A percentile compares a stretch with the other conserved stretches of the same genome.
These are phyloP conservation scores for Allium cepa DNA, from an alignment of 106 monocot species.

Conservation along the genomic window DNA sequence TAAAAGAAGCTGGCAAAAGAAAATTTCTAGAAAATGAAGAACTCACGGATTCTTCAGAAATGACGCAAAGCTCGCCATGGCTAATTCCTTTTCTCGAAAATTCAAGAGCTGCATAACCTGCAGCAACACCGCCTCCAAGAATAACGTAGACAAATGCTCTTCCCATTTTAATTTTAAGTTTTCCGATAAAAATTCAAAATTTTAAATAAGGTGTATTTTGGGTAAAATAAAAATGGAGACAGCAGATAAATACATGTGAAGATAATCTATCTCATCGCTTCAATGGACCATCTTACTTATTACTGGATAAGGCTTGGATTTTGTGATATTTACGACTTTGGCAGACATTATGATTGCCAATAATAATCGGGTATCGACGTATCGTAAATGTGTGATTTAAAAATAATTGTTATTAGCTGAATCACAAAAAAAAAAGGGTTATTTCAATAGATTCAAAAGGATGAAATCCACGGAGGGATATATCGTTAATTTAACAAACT, in stretches of 20 bases:
- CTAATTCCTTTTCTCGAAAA: constrained; percentile 46
- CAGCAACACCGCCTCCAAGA: constrained; percentile 80
- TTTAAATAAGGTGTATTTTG: neutral
- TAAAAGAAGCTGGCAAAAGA: too few species aligned
- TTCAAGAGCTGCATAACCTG: constrained; percentile 88
- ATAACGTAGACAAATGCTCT: constrained; percentile 87
- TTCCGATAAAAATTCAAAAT: too few species aligned
- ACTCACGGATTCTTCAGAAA: constrained; percentile 76
- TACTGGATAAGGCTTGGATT: neutral
- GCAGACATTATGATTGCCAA: too few species aligned
- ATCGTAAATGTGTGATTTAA: too few species aligned
- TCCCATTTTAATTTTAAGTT: constrained; percentile 32
- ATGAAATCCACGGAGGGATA: too few species aligned
- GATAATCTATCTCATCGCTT: neutral
- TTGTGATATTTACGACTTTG: neutral
- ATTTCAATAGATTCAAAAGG: too few species aligned
- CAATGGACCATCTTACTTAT: neutral
- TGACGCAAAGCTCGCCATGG: constrained; percentile 87
- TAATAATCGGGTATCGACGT: too few species aligned
- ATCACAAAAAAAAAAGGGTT: too few species aligned
- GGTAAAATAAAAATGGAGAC: neutral
- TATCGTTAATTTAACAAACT: too few species aligned
- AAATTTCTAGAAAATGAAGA: neutral
- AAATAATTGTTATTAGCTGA: too few species aligned
- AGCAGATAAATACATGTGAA: neutral